Percentiles rank a stretch among this genome's conserved stretches.
Conservation (phyloP, 2,329 filamentous ascomycete species). For the Alternaria gaisen region DNA sequence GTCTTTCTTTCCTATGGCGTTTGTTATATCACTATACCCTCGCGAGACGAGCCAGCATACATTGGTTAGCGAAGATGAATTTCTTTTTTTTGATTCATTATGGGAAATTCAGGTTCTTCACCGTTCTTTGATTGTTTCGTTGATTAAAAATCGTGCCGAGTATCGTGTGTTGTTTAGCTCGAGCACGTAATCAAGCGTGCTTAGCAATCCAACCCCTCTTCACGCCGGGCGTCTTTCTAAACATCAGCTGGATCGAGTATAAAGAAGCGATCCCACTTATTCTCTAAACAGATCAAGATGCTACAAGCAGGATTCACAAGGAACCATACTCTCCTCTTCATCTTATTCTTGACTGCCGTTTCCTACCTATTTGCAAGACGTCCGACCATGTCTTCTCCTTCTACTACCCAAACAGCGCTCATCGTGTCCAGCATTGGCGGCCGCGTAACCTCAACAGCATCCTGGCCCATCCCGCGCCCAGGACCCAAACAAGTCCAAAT, state of each 20-base stretch:
- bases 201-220: not conserved
- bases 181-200: not conserved
- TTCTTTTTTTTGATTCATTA: not conserved
- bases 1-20: not conserved
- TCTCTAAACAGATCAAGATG: not conserved
- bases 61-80: not conserved
- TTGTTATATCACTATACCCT: constrained; percentile 5
- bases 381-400: no score
- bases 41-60: constrained; percentile 2
- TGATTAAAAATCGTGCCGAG: no score
- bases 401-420: no score
- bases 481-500: no score
- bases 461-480: no score
- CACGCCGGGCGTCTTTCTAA: not conserved
- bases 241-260: not conserved
- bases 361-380: no score
- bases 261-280: not conserved
- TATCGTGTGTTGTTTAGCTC: not conserved
- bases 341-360: no score
- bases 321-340: no score
- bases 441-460: no score
- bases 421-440: no score
- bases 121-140: not conserved
- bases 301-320: no score
- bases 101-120: constrained; percentile 6